Conservation (phyloP, 2,329 filamentous ascomycete genomes). For the Incumbomyces delicatus region DNA sequence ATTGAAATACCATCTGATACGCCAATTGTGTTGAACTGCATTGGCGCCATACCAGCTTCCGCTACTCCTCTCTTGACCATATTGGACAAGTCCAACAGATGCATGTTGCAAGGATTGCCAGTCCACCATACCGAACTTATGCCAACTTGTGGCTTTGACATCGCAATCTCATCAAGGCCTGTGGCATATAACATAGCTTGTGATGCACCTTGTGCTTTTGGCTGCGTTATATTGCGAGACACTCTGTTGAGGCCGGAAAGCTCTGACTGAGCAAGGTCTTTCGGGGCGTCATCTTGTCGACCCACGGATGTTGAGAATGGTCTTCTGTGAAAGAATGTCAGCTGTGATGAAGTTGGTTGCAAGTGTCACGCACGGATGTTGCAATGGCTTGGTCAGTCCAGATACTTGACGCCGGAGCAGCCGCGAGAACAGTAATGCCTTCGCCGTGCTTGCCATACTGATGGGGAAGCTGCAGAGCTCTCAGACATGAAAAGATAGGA, state of each 20-base stretch:
- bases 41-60: slow-evolving; percentile 72
- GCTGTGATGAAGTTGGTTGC: not conserved
- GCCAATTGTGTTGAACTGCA: slow-evolving; percentile 98
- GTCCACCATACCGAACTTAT: slow-evolving; percentile 98
- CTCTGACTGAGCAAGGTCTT: slow-evolving; percentile 8
- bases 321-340: not conserved
- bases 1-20: slow-evolving; percentile 97
- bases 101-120: slow-evolving; percentile 99
- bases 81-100: slow-evolving; percentile 80
- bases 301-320: slow-evolving; percentile 1
- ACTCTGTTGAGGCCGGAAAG: slow-evolving; percentile 61
- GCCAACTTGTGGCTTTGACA: slow-evolving; percentile 94
- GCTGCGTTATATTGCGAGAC: slow-evolving; percentile 80
- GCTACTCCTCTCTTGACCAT: slow-evolving; percentile 63
- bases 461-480: too few relatives aligned
- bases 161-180: slow-evolving; percentile 72
- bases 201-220: slow-evolving; percentile 94
- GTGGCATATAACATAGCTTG: slow-evolving; percentile 99
- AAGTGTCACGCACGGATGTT: not conserved
- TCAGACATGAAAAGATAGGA: too few relatives aligned
- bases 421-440: not conserved
- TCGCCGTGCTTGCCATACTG: not conserved
- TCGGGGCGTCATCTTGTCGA: slow-evolving; percentile 8
- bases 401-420: slow-evolving; percentile 1
- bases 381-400: not conserved